Percentiles rank a stretch among this genome's conserved stretches.
phyloP scores from a whole-genome alignment of 345 rosid species.

The Rhizophora apiculata region DNA sequence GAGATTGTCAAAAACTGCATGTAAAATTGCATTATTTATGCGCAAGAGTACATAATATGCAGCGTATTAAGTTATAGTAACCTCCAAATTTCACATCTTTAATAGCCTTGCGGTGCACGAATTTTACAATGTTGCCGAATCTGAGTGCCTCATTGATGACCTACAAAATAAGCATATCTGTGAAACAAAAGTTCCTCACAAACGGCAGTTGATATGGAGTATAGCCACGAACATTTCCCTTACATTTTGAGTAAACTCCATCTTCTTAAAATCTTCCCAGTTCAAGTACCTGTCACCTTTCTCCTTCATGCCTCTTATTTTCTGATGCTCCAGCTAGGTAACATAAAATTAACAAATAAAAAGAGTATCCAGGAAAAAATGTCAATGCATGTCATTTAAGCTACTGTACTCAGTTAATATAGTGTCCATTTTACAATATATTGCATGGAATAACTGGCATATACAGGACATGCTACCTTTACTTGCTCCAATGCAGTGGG shows the following conservation, averaged over 20 bases:
- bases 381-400: not conserved
- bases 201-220: not conserved
- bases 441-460: no score
- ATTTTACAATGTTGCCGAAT: constrained; percentile 52
- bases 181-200: not conserved
- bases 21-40: not conserved
- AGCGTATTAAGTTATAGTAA: constrained; percentile 3
- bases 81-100: constrained; percentile 56
- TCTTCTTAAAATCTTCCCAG: constrained; percentile 52
- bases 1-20: not conserved
- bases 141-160: constrained; percentile 58
- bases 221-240: not conserved
- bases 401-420: not conserved
- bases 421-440: no score
- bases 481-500: constrained; percentile 36
- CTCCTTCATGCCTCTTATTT: constrained; percentile 37
- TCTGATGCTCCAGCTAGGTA: constrained; percentile 38
- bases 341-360: not conserved
- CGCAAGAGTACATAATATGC: not conserved
- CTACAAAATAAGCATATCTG: constrained; percentile 19
- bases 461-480: constrained; percentile 30
- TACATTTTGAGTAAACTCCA: constrained; percentile 53
- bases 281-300: constrained; percentile 34
- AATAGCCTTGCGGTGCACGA: constrained; percentile 60
- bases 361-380: not conserved